Conservation (phyloP, 768 basidiomycete species). For the Austroboletus festivus region DNA sequence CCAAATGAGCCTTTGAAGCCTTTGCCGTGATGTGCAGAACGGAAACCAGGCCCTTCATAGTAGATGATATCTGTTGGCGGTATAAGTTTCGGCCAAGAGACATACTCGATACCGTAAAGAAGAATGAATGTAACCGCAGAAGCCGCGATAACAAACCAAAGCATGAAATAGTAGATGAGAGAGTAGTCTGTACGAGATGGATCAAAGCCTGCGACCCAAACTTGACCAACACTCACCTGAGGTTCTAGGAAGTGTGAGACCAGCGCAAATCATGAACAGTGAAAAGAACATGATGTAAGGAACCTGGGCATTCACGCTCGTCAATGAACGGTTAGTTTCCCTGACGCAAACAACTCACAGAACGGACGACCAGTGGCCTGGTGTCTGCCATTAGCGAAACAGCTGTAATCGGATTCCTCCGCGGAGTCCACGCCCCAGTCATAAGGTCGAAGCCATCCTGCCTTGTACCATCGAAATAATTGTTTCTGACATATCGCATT, state of each 20-base stretch:
- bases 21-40: constrained; percentile 72
- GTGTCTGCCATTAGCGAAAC: constrained; percentile 72
- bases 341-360: constrained; percentile 49
- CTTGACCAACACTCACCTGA: constrained; percentile 56
- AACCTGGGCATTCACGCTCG: constrained; percentile 55
- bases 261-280: constrained; percentile 84
- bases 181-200: constrained; percentile 62
- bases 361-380: constrained; percentile 78
- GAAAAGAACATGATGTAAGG: constrained; percentile 81
- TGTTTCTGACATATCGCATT: constrained; percentile 90
- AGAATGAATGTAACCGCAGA: constrained; percentile 69
- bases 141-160: constrained; percentile 70
- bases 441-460: constrained; percentile 94
- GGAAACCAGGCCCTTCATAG: constrained; percentile 87
- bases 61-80: constrained; percentile 76
- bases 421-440: constrained; percentile 88
- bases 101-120: constrained; percentile 89
- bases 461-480: constrained; percentile 91
- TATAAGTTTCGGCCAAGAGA: constrained; percentile 88
- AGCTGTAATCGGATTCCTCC: constrained; percentile 65
- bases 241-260: constrained; percentile 79
- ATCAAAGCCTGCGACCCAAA: not conserved
- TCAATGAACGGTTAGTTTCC: not conserved
- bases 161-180: constrained; percentile 75
- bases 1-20: constrained; percentile 50